These are phyloP conservation scores for Globisporangium sylvaticum DNA, from an alignment of 352 stramenopile genomes.

Conservation along the genomic window DNA sequence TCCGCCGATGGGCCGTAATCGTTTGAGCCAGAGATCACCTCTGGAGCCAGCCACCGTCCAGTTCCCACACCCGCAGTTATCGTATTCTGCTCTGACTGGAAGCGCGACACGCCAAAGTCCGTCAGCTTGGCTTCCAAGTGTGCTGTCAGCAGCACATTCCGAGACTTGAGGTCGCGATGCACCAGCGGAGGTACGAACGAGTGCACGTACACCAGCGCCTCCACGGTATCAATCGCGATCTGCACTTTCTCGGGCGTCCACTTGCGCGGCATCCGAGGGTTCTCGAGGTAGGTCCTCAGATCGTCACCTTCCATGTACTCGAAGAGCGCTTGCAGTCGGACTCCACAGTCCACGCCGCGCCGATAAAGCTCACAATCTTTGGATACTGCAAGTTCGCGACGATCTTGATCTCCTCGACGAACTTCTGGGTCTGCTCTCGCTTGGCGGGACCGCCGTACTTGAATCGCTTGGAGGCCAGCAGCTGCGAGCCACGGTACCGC, in stretches of 20 bases:
- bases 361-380: constrained; percentile 44
- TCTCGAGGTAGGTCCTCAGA: constrained; percentile 31
- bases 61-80: constrained; percentile 28
- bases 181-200: constrained; percentile 54
- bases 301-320: constrained; percentile 66
- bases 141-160: constrained; percentile 44
- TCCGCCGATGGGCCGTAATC: constrained; percentile 3
- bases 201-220: constrained; percentile 68
- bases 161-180: constrained; percentile 56
- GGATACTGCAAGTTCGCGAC: constrained; percentile 40
- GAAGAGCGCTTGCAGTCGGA: constrained; percentile 52
- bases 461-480: constrained; percentile 30
- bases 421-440: constrained; percentile 30
- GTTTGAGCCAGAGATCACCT: constrained; percentile 1
- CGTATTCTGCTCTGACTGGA: constrained; percentile 37
- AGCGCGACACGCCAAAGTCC: constrained; percentile 54
- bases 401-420: constrained; percentile 60
- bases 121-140: constrained; percentile 43
- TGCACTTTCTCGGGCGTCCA: constrained; percentile 52
- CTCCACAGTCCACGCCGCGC: constrained; percentile 48
- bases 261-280: background rate
- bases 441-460: constrained; percentile 25
- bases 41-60: background rate
- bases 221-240: constrained; percentile 47
- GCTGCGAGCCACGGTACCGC: background rate